These are phyloP conservation scores for Favolaschia claudopus DNA, from an alignment of 768 basidiomycete genomes.

Conservation along the genomic window DNA sequence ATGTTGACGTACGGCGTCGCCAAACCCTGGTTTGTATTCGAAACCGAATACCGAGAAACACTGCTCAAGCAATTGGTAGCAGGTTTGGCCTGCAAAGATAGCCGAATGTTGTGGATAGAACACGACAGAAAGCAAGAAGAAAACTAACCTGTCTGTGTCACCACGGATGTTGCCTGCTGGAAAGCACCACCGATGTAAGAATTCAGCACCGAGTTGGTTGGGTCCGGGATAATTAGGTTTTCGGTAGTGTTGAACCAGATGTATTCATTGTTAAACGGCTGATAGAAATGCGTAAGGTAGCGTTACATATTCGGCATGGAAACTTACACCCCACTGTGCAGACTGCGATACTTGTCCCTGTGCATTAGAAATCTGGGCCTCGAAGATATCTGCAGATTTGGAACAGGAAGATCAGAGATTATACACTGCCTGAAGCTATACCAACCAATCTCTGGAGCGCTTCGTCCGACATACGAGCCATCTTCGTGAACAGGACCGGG, in stretches of 20 bases:
- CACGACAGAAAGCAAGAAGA: not conserved
- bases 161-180: conserved; percentile 84
- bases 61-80: conserved; percentile 60
- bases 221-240: conserved; percentile 65
- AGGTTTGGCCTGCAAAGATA: conserved; percentile 59
- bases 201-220: conserved; percentile 61
- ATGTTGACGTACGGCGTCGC: conserved; percentile 61
- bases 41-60: conserved; percentile 80
- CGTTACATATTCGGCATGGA: no score
- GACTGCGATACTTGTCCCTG: conserved; percentile 79
- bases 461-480: conserved; percentile 80
- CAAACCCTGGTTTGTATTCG: conserved; percentile 76
- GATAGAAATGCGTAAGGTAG: no score
- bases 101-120: conserved; percentile 11
- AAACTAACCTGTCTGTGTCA: conserved; percentile 63
- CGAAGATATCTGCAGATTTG: conserved; percentile 68
- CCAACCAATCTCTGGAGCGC: conserved; percentile 88
- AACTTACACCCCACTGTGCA: conserved; percentile 78
- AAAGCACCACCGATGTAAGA: conserved; percentile 77
- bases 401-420: no score
- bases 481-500: conserved; percentile 85
- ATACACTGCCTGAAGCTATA: no score
- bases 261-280: conserved; percentile 84
- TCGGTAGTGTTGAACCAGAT: conserved; percentile 69
- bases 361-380: conserved; percentile 65